A percentile compares a stretch with the other conserved stretches of the same genome.
phyloP scores from a whole-genome alignment of 2,329 filamentous ascomycete genomes.

The Aureobasidium musti region DNA sequence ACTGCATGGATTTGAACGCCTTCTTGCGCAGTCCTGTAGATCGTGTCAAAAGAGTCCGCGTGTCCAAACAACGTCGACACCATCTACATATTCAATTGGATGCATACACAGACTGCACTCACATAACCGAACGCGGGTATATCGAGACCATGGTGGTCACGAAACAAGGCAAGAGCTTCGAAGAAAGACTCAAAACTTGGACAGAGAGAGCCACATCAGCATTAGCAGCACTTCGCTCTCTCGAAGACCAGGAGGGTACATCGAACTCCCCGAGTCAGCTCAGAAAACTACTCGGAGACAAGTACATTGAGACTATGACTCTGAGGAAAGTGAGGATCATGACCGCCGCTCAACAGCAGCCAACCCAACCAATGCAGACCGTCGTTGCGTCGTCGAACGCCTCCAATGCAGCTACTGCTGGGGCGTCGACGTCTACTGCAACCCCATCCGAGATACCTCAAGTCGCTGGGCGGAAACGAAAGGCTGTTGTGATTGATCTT shows the following conservation, averaged over 20 bases:
- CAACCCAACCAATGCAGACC: neutral
- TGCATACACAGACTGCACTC: constrained; percentile 11
- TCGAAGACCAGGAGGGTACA: neutral
- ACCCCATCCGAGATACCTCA: neutral
- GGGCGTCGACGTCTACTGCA: neutral
- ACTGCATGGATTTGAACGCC: neutral
- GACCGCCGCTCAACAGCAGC: neutral
- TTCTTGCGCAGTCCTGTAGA: constrained; percentile 17
- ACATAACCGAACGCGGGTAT: neutral
- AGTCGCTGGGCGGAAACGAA: constrained; percentile 4
- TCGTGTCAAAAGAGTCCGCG: neutral
- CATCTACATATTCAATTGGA: constrained; percentile 9
- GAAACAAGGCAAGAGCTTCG: neutral
- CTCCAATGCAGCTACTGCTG: neutral
- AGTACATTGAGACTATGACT: neutral
- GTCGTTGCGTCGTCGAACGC: neutral
- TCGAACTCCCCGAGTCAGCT: neutral
- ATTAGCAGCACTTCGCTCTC: neutral
- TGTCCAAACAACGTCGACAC: constrained; percentile 5
- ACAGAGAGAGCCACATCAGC: neutral
- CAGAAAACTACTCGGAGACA: neutral
- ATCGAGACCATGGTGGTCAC: constrained; percentile 9
- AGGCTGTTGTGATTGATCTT: constrained; percentile 18
- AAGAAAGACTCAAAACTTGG: neutral
- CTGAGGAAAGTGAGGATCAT: neutral